phyloP scores from a whole-genome alignment of 2,329 filamentous ascomycete species.

The Pseudopithomyces chartarum region DNA sequence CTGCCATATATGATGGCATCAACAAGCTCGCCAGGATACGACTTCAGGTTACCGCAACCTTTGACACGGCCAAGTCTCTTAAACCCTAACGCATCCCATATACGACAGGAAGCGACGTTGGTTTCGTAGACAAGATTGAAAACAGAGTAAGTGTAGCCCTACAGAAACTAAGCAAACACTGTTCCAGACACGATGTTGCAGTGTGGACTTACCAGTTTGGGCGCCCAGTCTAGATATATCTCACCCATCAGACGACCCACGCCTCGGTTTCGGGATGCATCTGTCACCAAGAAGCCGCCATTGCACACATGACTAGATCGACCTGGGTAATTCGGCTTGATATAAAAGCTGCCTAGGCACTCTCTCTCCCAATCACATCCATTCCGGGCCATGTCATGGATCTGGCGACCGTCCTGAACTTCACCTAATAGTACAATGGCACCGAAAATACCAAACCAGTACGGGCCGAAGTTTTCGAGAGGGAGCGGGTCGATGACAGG shows the following conservation, averaged over 20 bases:
- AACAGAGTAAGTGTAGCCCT: slow-evolving; percentile 88
- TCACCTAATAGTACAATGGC: slow-evolving; percentile 85
- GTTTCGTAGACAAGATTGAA: slow-evolving; percentile 96
- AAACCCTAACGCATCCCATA: slow-evolving; percentile 92
- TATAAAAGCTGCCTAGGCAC: slow-evolving; percentile 89
- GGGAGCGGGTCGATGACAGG: slow-evolving; percentile 81
- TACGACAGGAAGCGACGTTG: slow-evolving; percentile 85
- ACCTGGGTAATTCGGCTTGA: slow-evolving; percentile 92
- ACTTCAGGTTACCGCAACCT: slow-evolving; percentile 56
- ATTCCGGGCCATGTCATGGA: slow-evolving; percentile 51
- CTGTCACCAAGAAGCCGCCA: slow-evolving; percentile 58
- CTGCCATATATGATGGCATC: slow-evolving; percentile 65
- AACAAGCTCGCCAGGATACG: slow-evolving; percentile 51
- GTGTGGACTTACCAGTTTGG: slow-evolving; percentile 48
- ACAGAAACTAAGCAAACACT: slow-evolving; percentile 10
- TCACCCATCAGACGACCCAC: slow-evolving; percentile 59
- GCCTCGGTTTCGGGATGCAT: slow-evolving; percentile 53
- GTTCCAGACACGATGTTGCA: neutral
- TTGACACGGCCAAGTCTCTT: slow-evolving; percentile 85
- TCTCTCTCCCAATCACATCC: slow-evolving; percentile 74
- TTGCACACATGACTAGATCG: slow-evolving; percentile 88
- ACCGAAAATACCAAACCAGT: slow-evolving; percentile 92
- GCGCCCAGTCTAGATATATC: slow-evolving; percentile 58
- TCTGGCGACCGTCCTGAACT: slow-evolving; percentile 60
- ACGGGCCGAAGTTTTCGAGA: slow-evolving; percentile 74